Conservation (phyloP, 768 basidiomycete genomes). For the Amanita pseudoporphyria region DNA sequence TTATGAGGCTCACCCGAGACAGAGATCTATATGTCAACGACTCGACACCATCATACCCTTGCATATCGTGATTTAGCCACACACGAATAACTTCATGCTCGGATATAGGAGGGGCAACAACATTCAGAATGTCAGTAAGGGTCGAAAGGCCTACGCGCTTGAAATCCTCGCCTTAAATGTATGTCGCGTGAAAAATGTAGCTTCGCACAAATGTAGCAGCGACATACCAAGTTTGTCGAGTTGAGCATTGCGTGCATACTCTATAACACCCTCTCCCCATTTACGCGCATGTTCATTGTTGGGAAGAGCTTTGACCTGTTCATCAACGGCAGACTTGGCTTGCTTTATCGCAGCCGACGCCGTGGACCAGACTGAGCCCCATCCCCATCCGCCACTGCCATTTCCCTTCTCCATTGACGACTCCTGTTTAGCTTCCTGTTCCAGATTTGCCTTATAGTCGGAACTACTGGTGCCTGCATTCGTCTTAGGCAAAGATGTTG, state of each 20-base stretch:
- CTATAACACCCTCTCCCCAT: slow-evolving; percentile 78
- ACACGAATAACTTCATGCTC: slow-evolving; percentile 98
- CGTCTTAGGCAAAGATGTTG: slow-evolving; percentile 26
- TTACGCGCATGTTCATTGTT: slow-evolving; percentile 83
- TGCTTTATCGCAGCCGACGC: slow-evolving; percentile 84
- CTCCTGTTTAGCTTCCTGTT: not conserved
- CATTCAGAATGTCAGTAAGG: slow-evolving; percentile 86
- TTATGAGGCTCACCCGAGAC: slow-evolving; percentile 47
- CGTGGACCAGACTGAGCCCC: slow-evolving; percentile 84
- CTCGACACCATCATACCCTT: slow-evolving; percentile 93
- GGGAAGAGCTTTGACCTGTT: slow-evolving; percentile 82
- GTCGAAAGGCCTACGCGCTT: slow-evolving; percentile 83
- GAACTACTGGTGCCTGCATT: not conserved
- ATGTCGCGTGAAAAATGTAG: slow-evolving; percentile 4
- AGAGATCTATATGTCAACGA: slow-evolving; percentile 86
- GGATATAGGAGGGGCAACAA: slow-evolving; percentile 95
- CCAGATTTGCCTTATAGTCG: not conserved
- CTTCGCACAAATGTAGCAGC: slow-evolving; percentile 8
- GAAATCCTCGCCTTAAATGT: slow-evolving; percentile 73
- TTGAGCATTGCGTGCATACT: slow-evolving; percentile 83
- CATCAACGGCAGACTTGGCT: slow-evolving; percentile 82
- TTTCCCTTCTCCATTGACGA: slow-evolving; percentile 1
- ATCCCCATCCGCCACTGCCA: slow-evolving; percentile 44
- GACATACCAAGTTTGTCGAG: slow-evolving; percentile 77
- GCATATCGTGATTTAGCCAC: slow-evolving; percentile 94